A percentile compares a stretch with the other conserved stretches of the same genome.
Conservation (phyloP, 768 basidiomycete genomes). For the Gymnopilus dilepis region DNA sequence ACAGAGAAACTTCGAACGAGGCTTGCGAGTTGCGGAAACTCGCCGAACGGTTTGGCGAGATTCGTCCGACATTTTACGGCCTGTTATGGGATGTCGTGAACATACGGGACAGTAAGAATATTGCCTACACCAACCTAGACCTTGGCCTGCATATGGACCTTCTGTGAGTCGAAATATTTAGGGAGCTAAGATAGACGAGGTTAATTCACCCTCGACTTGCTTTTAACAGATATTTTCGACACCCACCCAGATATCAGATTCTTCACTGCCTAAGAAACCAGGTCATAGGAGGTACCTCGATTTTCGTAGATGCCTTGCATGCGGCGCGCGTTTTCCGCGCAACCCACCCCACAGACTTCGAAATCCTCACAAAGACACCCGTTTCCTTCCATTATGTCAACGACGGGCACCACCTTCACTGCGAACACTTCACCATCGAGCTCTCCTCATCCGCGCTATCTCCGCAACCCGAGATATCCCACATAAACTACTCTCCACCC, state of each 20-base stretch:
- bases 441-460: constrained; percentile 40
- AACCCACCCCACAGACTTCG: constrained; percentile 55
- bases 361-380: constrained; percentile 59
- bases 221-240: constrained; percentile 79
- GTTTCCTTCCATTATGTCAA: constrained; percentile 94
- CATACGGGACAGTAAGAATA: constrained; percentile 76
- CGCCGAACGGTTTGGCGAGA: constrained; percentile 71
- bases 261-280: constrained; percentile 89
- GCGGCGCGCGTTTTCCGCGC: constrained; percentile 60
- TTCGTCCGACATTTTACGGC: constrained; percentile 91
- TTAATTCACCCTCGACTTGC: too few species aligned
- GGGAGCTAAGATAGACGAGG: too few species aligned
- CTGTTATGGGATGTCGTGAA: constrained; percentile 88
- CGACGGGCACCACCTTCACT: constrained; percentile 82
- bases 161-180: constrained; percentile 57
- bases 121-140: constrained; percentile 92
- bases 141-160: constrained; percentile 94
- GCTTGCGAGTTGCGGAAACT: constrained; percentile 72
- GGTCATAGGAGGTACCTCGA: constrained; percentile 81
- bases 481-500: constrained; percentile 93
- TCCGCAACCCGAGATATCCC: constrained; percentile 44
- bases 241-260: constrained; percentile 91
- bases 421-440: constrained; percentile 77
- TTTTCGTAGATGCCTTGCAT: constrained; percentile 83
- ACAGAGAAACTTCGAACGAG: constrained; percentile 58